These are phyloP conservation scores for Quercus phellos DNA, from an alignment of 331 rosid genomes.

Conservation along the genomic window DNA sequence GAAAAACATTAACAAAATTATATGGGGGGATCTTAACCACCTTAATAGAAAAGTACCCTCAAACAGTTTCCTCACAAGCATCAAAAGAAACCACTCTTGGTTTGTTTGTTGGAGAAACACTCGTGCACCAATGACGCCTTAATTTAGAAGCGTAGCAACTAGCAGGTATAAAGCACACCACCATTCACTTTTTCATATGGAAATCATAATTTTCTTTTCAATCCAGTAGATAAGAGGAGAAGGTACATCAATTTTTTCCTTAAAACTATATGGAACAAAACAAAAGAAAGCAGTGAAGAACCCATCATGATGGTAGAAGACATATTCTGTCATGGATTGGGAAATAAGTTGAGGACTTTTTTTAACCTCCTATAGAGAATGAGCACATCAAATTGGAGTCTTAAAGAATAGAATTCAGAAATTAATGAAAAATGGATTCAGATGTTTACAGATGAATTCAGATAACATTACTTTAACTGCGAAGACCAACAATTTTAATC, in stretches of 20 bases:
- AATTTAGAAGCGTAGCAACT: not conserved
- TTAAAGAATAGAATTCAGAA: not conserved
- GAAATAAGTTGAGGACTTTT: not conserved
- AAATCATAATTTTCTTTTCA: not conserved
- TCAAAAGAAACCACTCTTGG: not conserved
- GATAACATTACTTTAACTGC: too few species aligned
- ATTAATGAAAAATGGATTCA: not conserved
- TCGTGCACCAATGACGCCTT: not conserved
- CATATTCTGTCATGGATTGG: not conserved
- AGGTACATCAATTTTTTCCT: not conserved
- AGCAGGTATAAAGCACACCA: too few species aligned
- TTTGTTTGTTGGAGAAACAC: not conserved
- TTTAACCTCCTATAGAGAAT: not conserved
- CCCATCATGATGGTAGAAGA: not conserved
- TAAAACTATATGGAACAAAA: not conserved
- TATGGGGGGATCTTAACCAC: not conserved
- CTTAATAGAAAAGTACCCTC: not conserved
- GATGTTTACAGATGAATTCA: not conserved
- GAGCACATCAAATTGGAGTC: not conserved
- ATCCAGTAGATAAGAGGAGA: not conserved
- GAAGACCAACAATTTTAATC: too few species aligned
- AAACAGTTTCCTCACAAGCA: not conserved
- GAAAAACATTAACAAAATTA: constrained; percentile 28
- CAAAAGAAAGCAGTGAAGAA: not conserved
- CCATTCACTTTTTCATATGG: not conserved